Base-by-base conservation (phyloP, 805 yeast genomes). In the Scheffersomyces amazonensis region DNA sequence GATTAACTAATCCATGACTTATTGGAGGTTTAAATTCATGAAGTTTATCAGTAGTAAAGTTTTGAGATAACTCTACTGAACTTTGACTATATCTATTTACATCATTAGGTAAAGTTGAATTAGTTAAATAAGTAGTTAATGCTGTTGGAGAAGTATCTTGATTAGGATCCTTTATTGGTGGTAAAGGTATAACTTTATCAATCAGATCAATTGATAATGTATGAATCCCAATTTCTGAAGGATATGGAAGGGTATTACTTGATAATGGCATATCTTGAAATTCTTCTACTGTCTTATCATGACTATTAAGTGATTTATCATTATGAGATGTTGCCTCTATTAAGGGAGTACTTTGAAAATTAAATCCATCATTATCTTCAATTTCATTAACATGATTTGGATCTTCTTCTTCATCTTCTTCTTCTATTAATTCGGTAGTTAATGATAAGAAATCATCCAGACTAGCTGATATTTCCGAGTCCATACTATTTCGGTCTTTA, bases 11-110 rank as follows among this genome's bases (percentile, higher is more conserved):
- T 15, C 34, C 36, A 8, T 27, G 20, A 5, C 21, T 32, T 15
- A 6, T 17, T n/a, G 33, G 15, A 16, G 40, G 36, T 17, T 16
- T 42, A n/a, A n/a, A 7, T 16, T 33, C 16, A 24, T n/a, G n/a
- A 2, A 36, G 20, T 11, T 21, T 28, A 29, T 35, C 33, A 16
- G 2, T 20, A 16, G n/a, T 17, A 9, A 21, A 19, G 16, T 27
- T 37, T 20, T 25, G 23, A 13, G 41, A 28, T 12, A 43, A 25
- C 3, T 48, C 53, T 2, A 50, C 31, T 8, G 56, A 48, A 23
- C 58, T 58, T 33, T 46, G 51, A 34, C 59, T 56, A 41, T 55
- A 53, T 32, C 58, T 50, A 37, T 60, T 61, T n/a, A 60, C 59
- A 16, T 60, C 51, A 9, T 61, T 54, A 52, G 52, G 58, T 18